A percentile compares a stretch with the other conserved stretches of the same genome.
Conservation (phyloP, 2,329 filamentous ascomycete genomes). For the Rhynchosporium graminicola region DNA sequence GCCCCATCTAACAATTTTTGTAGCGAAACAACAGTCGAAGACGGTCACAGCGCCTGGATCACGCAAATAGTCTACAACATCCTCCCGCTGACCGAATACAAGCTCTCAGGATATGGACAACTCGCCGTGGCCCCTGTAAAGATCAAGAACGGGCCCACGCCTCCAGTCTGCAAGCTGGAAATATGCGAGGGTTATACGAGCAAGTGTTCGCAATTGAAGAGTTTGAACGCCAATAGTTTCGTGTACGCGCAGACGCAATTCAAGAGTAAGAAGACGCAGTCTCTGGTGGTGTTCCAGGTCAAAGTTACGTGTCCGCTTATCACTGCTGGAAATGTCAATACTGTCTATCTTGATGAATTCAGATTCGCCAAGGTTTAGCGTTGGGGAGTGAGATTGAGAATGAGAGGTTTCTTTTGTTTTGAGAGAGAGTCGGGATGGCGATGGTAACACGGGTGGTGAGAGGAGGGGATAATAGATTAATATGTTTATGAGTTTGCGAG, state of each 20-base stretch:
- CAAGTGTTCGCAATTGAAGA: neutral
- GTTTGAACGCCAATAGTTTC: slow-evolving; percentile 6
- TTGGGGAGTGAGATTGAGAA: neutral
- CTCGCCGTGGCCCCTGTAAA: neutral
- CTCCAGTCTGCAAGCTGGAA: slow-evolving; percentile 3
- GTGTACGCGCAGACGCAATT: slow-evolving; percentile 1
- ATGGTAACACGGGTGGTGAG: no score
- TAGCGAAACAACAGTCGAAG: neutral
- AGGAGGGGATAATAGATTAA: neutral
- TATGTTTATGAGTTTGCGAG: neutral
- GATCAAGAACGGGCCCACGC: neutral
- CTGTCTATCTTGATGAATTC: slow-evolving; percentile 13
- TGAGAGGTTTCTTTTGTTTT: neutral
- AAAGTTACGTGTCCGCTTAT: slow-evolving; percentile 8
- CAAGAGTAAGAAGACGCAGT: slow-evolving; percentile 5
- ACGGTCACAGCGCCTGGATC: slow-evolving; percentile 1
- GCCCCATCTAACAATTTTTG: neutral
- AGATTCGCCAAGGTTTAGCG: neutral
- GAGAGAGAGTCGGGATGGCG: neutral
- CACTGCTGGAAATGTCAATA: slow-evolving; percentile 3
- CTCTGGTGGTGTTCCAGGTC: neutral
- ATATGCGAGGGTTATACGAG: neutral
- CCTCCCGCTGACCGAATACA: slow-evolving; percentile 7
- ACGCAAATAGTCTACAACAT: neutral
- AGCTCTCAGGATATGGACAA: slow-evolving; percentile 11